phyloP scores from a whole-genome alignment of 2,329 filamentous ascomycete genomes.

The Stagonosporopsis rhizophila region DNA sequence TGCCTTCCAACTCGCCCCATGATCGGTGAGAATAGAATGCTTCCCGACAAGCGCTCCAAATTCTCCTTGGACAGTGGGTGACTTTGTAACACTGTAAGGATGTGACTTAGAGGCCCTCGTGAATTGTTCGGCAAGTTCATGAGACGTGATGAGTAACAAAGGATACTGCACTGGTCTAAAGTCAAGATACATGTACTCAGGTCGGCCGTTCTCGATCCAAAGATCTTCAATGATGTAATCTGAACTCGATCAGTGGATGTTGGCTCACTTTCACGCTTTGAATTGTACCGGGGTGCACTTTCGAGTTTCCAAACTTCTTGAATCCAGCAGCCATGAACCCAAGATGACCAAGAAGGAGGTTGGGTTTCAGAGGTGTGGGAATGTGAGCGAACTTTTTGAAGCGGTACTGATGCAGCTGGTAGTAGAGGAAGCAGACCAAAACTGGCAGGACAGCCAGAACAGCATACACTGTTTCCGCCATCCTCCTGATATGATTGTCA shows the following conservation, averaged over 20 bases:
- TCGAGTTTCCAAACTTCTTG: slow-evolving; percentile 33
- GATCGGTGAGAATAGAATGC: slow-evolving; percentile 35
- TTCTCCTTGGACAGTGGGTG: slow-evolving; percentile 37
- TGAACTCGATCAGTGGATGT: slow-evolving; percentile 10
- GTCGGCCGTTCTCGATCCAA: slow-evolving; percentile 35
- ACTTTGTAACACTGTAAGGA: slow-evolving; percentile 44
- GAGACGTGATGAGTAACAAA: slow-evolving; percentile 36
- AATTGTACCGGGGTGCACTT: slow-evolving; percentile 37
- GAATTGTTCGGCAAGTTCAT: slow-evolving; percentile 47
- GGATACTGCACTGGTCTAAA: slow-evolving; percentile 40
- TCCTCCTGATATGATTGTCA: slow-evolving; percentile 6
- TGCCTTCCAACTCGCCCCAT: slow-evolving; percentile 44
- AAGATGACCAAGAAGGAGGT: slow-evolving; percentile 39
- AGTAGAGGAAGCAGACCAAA: slow-evolving; percentile 30
- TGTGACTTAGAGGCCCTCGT: slow-evolving; percentile 35
- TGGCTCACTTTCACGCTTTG: not conserved
- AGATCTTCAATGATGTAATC: slow-evolving; percentile 46
- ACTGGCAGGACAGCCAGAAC: slow-evolving; percentile 30
- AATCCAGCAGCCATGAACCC: slow-evolving; percentile 36
- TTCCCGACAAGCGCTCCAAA: slow-evolving; percentile 35
- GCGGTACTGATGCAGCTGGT: slow-evolving; percentile 34
- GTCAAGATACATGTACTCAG: slow-evolving; percentile 40
- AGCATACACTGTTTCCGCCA: slow-evolving; percentile 28
- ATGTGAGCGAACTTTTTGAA: slow-evolving; percentile 36
- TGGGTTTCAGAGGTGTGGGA: slow-evolving; percentile 28